Conservation (phyloP, 2,329 filamentous ascomycete genomes). For the Calcarisporium arbuscula region DNA sequence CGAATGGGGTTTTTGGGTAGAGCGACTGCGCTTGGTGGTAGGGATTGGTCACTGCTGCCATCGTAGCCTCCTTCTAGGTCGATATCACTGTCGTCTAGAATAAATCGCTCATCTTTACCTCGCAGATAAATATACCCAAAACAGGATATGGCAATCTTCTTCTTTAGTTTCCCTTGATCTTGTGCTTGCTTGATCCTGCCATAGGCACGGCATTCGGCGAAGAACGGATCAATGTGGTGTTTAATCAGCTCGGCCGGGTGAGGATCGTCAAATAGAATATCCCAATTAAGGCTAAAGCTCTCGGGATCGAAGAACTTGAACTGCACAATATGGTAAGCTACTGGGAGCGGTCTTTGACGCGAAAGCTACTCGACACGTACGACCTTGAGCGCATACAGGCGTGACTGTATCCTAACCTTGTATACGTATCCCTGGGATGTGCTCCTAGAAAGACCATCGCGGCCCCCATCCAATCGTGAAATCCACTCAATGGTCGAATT, state of each 20-base stretch:
- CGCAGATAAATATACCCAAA: background rate
- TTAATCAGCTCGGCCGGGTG: background rate
- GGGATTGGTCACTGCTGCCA: too few relatives aligned
- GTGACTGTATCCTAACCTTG: background rate
- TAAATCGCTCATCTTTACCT: background rate
- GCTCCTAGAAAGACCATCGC: background rate
- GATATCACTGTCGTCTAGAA: background rate
- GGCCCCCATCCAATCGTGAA: background rate
- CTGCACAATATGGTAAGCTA: too few relatives aligned
- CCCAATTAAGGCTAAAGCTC: background rate
- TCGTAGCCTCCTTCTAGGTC: background rate
- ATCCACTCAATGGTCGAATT: background rate
- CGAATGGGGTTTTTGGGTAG: too few relatives aligned
- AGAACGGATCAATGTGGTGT: constrained; percentile 2
- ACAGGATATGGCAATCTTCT: background rate
- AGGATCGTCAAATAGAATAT: background rate
- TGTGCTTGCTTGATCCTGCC: too few relatives aligned
- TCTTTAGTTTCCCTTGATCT: background rate
- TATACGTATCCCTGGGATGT: background rate
- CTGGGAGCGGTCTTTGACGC: too few relatives aligned
- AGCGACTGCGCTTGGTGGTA: too few relatives aligned
- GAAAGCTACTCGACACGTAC: too few relatives aligned
- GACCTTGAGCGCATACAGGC: background rate
- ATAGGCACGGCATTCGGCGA: constrained; percentile 3
- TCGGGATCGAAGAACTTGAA: background rate